phyloP scores from a whole-genome alignment of 169 alveolate species.

The Plasmodium fragile region DNA sequence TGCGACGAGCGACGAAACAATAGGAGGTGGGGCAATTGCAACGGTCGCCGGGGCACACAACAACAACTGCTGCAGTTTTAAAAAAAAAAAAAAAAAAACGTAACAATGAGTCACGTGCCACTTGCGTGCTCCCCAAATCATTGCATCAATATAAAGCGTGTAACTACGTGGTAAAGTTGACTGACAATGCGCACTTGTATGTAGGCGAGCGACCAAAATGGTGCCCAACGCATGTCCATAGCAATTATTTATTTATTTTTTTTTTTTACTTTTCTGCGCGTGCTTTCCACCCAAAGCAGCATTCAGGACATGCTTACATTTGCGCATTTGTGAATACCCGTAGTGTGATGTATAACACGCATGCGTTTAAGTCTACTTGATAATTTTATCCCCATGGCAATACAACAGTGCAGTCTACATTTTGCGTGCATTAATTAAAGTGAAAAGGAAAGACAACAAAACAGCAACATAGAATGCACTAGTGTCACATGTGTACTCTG shows the following conservation, averaged over 20 bases:
- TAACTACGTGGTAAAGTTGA: background rate
- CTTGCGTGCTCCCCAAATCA: background rate
- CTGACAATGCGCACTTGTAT: background rate
- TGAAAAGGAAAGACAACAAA: background rate
- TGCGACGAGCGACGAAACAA: background rate
- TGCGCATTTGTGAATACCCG: background rate
- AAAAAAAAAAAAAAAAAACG: slow-evolving; percentile 5
- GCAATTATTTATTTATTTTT: background rate
- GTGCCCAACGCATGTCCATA: slow-evolving; percentile 11
- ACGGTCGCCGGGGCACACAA: background rate
- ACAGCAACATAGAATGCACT: background rate
- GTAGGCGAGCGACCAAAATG: background rate
- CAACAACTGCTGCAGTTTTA: background rate
- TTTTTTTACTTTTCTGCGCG: background rate
- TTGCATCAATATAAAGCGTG: background rate
- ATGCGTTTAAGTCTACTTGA: background rate
- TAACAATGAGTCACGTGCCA: background rate
- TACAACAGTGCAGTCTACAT: background rate
- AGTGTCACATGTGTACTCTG: background rate
- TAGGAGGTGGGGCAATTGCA: background rate
- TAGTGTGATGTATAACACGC: background rate
- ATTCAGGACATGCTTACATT: background rate
- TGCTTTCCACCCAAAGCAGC: background rate
- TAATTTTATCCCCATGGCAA: background rate
- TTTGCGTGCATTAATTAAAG: background rate